Evolutionary conservation across 306 rosid genomes (phyloP).

Genomic region (Glycyrrhiza uralensis): DNA sequence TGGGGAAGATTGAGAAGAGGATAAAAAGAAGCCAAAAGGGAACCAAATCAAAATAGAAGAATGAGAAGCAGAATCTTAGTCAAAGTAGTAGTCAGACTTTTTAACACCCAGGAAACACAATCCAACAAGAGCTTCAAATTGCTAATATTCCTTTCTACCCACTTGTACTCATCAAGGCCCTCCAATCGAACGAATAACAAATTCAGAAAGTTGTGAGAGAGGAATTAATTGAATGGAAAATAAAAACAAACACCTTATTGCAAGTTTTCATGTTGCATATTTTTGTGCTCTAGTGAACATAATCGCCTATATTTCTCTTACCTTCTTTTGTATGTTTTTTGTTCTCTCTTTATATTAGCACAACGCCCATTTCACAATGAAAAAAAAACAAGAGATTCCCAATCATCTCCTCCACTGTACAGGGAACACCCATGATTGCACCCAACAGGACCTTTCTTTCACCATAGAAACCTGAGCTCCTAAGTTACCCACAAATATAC

Average conservation of each 20-base stretch:
- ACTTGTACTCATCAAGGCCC: constrained; percentile 20
- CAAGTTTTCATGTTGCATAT: constrained; percentile 23
- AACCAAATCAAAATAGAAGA: constrained; percentile 73
- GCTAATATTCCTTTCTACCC: constrained; percentile 31
- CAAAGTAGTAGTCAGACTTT: constrained; percentile 63
- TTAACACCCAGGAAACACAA: constrained; percentile 50
- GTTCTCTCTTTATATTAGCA: not conserved
- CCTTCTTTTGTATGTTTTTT: not conserved
- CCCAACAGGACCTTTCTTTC: constrained; percentile 66
- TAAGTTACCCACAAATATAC: constrained; percentile 20
- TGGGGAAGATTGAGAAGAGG: constrained; percentile 18
- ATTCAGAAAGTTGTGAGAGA: not conserved
- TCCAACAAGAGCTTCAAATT: constrained; percentile 46
- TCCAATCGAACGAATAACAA: constrained; percentile 12
- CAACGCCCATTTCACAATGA: constrained; percentile 39
- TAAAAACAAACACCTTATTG: too few species aligned
- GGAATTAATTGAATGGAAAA: constrained; percentile 10
- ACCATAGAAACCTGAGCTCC: constrained; percentile 52
- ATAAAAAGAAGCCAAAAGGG: constrained; percentile 33
- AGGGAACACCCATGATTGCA: constrained; percentile 78
- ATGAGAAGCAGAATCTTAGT: constrained; percentile 67
- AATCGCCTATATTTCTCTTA: not conserved
- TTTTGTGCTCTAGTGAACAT: not conserved
- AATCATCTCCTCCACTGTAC: constrained; percentile 75
- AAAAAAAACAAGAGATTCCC: constrained; percentile 60